A percentile compares a stretch with the other conserved stretches of the same genome.
Conservation (phyloP, 495 filamentous ascomycete genomes). For the Neurospora sp. region DNA sequence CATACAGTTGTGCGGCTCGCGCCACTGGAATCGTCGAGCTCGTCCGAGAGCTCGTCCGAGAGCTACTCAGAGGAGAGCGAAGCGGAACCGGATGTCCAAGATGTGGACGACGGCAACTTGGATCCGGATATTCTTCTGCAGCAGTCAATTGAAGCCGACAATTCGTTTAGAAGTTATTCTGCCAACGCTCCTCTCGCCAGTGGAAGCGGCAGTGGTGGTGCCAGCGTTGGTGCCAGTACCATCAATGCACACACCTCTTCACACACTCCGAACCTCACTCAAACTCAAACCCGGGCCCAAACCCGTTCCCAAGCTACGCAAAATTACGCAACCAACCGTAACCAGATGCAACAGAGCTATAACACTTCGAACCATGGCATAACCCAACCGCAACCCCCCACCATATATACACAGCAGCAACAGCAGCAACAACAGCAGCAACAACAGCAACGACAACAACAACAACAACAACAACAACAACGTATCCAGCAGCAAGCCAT, state of each 20-base stretch:
- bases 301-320: not conserved
- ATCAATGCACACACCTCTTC: not conserved
- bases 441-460: conserved; percentile 1
- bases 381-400: not conserved
- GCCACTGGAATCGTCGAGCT: not conserved
- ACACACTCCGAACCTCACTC: not conserved
- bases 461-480: not conserved
- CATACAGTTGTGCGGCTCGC: not conserved
- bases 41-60: not conserved
- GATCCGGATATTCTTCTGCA: not conserved
- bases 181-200: not conserved
- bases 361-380: not conserved
- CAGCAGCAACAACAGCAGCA: conserved; percentile 3
- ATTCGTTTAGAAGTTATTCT: not conserved
- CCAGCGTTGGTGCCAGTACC: not conserved
- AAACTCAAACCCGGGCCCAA: not conserved
- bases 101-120: not conserved
- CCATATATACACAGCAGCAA: not conserved
- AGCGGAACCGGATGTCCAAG: not conserved
- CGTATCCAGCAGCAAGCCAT: not conserved
- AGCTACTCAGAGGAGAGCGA: not conserved
- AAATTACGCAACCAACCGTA: not conserved
- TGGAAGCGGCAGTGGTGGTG: not conserved
- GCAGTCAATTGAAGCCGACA: not conserved
- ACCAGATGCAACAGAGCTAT: not conserved